phyloP scores from a whole-genome alignment of 768 basidiomycete genomes.

The Cytidiella melzeri region DNA sequence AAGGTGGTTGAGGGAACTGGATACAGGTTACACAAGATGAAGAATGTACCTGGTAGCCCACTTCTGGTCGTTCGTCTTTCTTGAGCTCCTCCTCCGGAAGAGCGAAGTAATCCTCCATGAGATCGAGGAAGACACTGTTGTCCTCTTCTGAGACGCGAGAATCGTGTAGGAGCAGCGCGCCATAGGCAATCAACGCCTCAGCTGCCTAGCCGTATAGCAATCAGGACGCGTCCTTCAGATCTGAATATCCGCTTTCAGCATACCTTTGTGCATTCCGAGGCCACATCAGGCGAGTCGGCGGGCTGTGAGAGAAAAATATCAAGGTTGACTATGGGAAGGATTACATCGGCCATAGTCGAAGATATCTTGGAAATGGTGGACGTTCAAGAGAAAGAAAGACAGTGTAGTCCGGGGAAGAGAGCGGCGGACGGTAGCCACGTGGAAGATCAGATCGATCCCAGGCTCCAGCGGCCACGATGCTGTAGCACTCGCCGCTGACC shows the following conservation, averaged over 20 bases:
- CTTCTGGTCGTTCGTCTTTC: constrained; percentile 78
- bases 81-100: constrained; percentile 57
- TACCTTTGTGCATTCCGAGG: constrained; percentile 65
- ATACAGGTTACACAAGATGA: constrained; percentile 37
- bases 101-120: constrained; percentile 90
- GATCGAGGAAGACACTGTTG: constrained; percentile 78
- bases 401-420: not conserved
- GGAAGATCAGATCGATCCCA: constrained; percentile 7
- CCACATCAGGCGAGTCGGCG: constrained; percentile 39
- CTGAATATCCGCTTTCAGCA: constrained; percentile 1
- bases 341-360: constrained; percentile 31
- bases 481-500: constrained; percentile 9
- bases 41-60: constrained; percentile 82
- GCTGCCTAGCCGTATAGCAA: constrained; percentile 56
- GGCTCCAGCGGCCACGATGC: constrained; percentile 3
- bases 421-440: not conserved
- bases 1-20: not conserved
- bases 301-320: constrained; percentile 57
- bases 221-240: not conserved
- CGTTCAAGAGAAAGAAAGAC: not conserved
- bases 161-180: constrained; percentile 83
- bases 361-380: constrained; percentile 5
- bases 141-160: constrained; percentile 78
- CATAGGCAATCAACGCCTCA: constrained; percentile 74
- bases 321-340: constrained; percentile 72